Evolutionary conservation across 1,284 basidiomycete species (phyloP).

Genomic region (Ceratobasidium sp.): DNA sequence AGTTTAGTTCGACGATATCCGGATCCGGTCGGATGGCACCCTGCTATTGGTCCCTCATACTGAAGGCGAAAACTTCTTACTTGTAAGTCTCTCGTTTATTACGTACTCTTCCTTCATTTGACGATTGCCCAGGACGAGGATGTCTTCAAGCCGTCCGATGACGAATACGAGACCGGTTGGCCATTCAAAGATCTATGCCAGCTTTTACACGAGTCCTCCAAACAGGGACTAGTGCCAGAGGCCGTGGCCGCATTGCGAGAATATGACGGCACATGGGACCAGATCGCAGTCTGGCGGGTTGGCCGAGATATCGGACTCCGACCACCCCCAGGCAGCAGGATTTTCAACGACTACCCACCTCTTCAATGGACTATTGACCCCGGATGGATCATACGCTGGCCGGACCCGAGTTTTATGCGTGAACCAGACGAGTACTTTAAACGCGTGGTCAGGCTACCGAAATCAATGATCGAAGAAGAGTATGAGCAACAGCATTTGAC

Average conservation of each 20-base stretch:
- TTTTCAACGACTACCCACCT: neutral
- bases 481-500: neutral
- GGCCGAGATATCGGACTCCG: conserved; percentile 8
- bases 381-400: neutral
- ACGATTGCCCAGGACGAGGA: conserved; percentile 1
- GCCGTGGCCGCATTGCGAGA: neutral
- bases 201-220: conserved; percentile 1
- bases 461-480: neutral
- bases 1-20: neutral
- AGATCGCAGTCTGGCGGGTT: conserved; percentile 10
- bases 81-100: neutral
- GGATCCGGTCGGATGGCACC: conserved; percentile 16
- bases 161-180: neutral
- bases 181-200: conserved; percentile 12
- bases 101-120: neutral
- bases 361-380: neutral
- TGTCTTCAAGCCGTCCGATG: conserved; percentile 8
- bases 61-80: conserved; percentile 19
- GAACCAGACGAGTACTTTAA: too few species aligned
- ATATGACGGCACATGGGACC: conserved; percentile 5
- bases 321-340: neutral
- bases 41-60: conserved; percentile 2
- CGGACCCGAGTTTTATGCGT: too few species aligned
- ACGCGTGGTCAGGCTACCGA: neutral
- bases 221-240: conserved; percentile 9